Evolutionary conservation across 2,329 filamentous ascomycete genomes (phyloP), one percentile per base, ranked within the genome.

Genomic region (Cercospora canescens): DNA sequence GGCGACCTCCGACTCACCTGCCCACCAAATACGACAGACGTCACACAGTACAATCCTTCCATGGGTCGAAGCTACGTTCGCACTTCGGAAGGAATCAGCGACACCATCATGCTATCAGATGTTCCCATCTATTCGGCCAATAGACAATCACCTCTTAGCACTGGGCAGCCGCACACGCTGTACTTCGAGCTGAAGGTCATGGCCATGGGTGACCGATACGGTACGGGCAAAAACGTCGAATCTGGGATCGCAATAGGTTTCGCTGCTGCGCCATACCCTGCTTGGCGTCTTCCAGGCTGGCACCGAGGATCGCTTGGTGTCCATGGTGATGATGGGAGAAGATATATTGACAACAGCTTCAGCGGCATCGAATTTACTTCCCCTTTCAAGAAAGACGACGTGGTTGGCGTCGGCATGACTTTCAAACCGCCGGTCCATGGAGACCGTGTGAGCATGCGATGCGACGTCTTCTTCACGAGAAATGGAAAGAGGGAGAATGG

Each of bases 241-340:
- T 84, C 84, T 4, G 85, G 86, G 41, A 80, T 94, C 1, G 90
- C 88, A 0, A 75, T 94, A 9, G 92, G 92, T 9, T 93, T 88
- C 76, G 81, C 86, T 0, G 91, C 91, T 1, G 86, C 90, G 56
- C 92, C 92, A 7, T 94, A 93, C 74, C 92, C 92, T 6, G 83
- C 85, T 0, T 94, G 92, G 81, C 86, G 92, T 7, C 84, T 94
- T 66, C 92, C 92, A 0, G 92, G 92, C 1, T 94, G 91, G 92
- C 90, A 95, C 75, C 85, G 91, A 35, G 91, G 86, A 18, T 90
- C 87, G 69, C 74, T 94, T 14, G 92, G 84, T 1, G 87, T 94
- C n/a, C 92, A 94, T 76, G 88, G 89, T 55, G 92, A 94, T 76
- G 92, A 94, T 76, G 92, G 92, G 4, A 52, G 89, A 72, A 86